phyloP scores from a whole-genome alignment of 2,329 filamentous ascomycete species.

The Fusarium xylarioides region DNA sequence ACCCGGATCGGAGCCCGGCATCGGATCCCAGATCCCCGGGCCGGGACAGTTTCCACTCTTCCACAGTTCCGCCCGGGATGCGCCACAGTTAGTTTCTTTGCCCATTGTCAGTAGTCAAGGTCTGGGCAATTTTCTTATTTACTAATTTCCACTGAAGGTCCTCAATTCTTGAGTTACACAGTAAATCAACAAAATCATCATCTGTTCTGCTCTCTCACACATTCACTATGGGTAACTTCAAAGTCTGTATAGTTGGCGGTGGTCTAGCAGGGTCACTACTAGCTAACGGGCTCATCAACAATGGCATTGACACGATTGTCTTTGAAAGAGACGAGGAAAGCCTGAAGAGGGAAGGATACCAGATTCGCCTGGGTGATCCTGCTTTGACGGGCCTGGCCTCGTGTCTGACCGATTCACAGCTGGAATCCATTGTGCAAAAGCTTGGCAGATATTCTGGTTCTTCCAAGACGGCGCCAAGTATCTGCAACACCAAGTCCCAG shows the following conservation, averaged over 20 bases:
- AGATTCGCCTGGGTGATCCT: not conserved
- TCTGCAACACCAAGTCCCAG: not conserved
- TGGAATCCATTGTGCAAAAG: not conserved
- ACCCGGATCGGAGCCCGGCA: too few relatives aligned
- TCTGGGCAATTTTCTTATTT: too few relatives aligned
- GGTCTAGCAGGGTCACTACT: not conserved
- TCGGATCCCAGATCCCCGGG: too few relatives aligned
- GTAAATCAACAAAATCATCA: not conserved
- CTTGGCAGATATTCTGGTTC: not conserved
- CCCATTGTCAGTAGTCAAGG: too few relatives aligned
- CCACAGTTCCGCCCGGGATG: too few relatives aligned
- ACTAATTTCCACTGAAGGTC: rapidly evolving
- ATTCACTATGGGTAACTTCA: not conserved
- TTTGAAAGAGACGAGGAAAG: not conserved
- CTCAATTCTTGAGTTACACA: rapidly evolving
- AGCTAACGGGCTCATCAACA: not conserved
- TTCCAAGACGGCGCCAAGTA: not conserved
- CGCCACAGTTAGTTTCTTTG: too few relatives aligned
- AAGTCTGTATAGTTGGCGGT: not conserved
- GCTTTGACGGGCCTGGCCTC: not conserved
- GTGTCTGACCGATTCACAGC: not conserved
- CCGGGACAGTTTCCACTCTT: too few relatives aligned
- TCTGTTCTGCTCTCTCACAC: too few relatives aligned
- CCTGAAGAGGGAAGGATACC: not conserved
- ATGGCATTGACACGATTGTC: not conserved